Percentiles rank a stretch among this genome's conserved stretches.
Evolutionary conservation across 768 basidiomycete species (phyloP).

Genomic region (Scleroderma bovista): DNA sequence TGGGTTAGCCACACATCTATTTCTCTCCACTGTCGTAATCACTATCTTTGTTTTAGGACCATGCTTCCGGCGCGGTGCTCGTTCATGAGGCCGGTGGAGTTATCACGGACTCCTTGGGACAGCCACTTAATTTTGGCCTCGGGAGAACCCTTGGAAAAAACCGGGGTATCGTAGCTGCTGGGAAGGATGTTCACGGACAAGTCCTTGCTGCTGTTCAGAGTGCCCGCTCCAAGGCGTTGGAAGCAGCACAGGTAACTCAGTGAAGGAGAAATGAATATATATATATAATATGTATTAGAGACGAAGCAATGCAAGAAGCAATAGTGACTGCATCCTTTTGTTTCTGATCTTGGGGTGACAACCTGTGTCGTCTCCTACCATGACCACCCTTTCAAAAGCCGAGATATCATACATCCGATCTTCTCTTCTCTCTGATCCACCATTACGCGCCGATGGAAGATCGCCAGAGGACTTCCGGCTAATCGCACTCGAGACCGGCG

Average conservation of each 20-base stretch:
- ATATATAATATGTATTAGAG: not conserved
- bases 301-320: not conserved
- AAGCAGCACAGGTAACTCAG: conserved; percentile 4
- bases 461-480: conserved; percentile 58
- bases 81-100: conserved; percentile 86
- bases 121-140: conserved; percentile 76
- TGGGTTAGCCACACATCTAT: conserved; percentile 55
- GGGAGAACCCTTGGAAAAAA: conserved; percentile 85
- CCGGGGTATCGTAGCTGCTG: conserved; percentile 81
- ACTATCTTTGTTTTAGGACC: conserved; percentile 51
- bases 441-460: conserved; percentile 77
- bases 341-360: not conserved
- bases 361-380: conserved; percentile 6
- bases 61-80: conserved; percentile 80
- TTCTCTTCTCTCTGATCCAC: conserved; percentile 51
- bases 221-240: conserved; percentile 35
- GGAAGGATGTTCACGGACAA: conserved; percentile 58
- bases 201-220: conserved; percentile 73
- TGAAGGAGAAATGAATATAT: not conserved
- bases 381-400: conserved; percentile 56
- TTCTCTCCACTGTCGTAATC: not conserved
- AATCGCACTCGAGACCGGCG: conserved; percentile 70
- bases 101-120: conserved; percentile 80
- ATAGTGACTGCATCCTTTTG: too few relatives aligned
- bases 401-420: conserved; percentile 73